These are phyloP conservation scores for Raphanus raphanistrum DNA, from an alignment of 345 rosid species.

Conservation along the genomic window DNA sequence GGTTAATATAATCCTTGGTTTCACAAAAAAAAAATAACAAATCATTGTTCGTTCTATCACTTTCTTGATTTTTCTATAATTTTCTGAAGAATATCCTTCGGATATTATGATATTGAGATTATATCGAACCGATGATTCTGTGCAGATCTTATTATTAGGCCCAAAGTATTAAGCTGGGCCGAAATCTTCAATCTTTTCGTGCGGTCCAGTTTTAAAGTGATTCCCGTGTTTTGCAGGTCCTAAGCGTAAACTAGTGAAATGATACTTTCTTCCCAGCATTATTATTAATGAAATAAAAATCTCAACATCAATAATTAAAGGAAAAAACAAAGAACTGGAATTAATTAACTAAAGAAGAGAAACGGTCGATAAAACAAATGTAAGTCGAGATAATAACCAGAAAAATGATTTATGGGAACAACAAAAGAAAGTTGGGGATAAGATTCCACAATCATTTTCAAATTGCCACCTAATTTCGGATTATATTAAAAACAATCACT, in stretches of 20 bases:
- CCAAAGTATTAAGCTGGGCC: conserved; percentile 8
- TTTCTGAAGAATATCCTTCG: too few relatives aligned
- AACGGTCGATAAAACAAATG: neutral
- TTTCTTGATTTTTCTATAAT: too few relatives aligned
- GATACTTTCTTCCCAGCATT: neutral
- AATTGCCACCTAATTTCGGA: conserved; percentile 30
- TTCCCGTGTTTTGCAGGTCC: neutral
- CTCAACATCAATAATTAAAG: conserved; percentile 15
- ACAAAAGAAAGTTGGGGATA: conserved; percentile 18
- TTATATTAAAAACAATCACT: conserved; percentile 25
- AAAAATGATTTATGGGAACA: neutral
- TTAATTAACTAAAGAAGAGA: conserved; percentile 11
- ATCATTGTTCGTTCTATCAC: too few relatives aligned
- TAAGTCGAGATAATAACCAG: neutral
- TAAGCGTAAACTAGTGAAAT: neutral
- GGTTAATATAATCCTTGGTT: too few relatives aligned
- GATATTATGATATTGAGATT: too few relatives aligned
- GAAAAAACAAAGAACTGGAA: neutral
- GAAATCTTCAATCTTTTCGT: neutral
- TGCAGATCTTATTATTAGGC: neutral
- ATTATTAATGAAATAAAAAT: neutral
- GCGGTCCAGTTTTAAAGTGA: neutral
- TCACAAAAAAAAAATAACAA: too few relatives aligned
- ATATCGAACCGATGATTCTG: too few relatives aligned
- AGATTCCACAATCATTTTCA: conserved; percentile 30